Conservation (phyloP, 257 asterid genomes). For the Solanum chaucha region DNA sequence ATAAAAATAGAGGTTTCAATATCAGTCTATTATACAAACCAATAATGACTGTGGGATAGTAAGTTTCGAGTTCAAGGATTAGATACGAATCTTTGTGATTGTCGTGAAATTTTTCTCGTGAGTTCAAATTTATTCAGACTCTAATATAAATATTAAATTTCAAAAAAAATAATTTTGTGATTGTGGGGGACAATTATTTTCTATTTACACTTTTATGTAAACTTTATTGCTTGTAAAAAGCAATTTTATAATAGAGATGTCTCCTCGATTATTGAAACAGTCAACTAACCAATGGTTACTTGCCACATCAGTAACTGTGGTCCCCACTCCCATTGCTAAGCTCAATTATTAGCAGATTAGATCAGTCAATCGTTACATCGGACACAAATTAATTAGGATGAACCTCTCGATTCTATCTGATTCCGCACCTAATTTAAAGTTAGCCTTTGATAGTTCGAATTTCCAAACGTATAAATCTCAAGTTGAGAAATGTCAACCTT, state of each 20-base stretch:
- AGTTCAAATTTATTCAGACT: no score
- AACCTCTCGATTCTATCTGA: not conserved
- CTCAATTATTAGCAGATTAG: not conserved
- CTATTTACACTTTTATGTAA: not conserved
- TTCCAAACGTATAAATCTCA: not conserved
- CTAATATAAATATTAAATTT: no score
- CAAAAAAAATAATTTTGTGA: not conserved
- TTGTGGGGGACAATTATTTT: not conserved
- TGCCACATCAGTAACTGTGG: conserved; percentile 10
- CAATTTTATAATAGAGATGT: conserved; percentile 18
- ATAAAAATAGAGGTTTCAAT: not conserved
- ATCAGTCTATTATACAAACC: no score
- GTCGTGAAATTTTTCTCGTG: not conserved
- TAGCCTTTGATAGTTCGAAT: no score
- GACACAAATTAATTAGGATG: not conserved
- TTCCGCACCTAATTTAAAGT: no score
- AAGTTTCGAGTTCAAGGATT: not conserved
- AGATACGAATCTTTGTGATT: not conserved
- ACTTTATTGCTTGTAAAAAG: not conserved
- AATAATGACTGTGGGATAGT: not conserved
- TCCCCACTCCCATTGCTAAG: not conserved
- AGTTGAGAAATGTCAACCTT: not conserved
- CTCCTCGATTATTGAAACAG: conserved; percentile 31
- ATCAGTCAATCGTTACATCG: not conserved
- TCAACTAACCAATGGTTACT: conserved; percentile 16